A percentile compares a stretch with the other conserved stretches of the same genome.
Evolutionary conservation across 257 asterid species (phyloP).

Genomic region (Solanum appendiculatum): DNA sequence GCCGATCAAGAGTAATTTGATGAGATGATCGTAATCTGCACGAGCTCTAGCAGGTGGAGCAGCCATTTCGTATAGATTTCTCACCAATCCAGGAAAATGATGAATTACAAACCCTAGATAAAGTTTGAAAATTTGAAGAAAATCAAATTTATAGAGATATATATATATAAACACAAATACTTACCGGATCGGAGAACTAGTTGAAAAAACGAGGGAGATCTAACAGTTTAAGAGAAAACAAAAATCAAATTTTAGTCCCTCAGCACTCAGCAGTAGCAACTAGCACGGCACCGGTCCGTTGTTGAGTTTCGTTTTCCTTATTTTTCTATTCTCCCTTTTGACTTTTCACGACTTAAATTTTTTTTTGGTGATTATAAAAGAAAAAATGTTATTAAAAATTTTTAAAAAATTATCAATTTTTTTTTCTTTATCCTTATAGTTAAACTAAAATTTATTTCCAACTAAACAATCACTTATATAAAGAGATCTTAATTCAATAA

Average conservation of each 20-base stretch:
- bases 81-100: not conserved
- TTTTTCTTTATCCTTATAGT: too few species aligned
- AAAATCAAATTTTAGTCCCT: not conserved
- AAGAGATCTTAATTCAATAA: too few species aligned
- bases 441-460: too few species aligned
- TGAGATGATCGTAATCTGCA: constrained; percentile 47
- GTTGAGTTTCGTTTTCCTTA: not conserved
- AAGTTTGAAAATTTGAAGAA: not conserved
- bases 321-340: not conserved
- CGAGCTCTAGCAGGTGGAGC: constrained; percentile 58
- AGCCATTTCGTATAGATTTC: constrained; percentile 20
- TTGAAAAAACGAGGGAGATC: not conserved
- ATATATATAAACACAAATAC: not conserved
- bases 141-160: not conserved
- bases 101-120: not conserved
- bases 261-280: not conserved
- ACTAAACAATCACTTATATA: too few species aligned
- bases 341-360: not conserved
- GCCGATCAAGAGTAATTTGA: constrained; percentile 44
- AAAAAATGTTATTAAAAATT: too few species aligned
- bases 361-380: too few species aligned
- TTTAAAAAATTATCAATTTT: too few species aligned
- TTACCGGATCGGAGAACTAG: not conserved
- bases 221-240: not conserved
- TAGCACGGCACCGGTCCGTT: not conserved